A percentile compares a stretch with the other conserved stretches of the same genome.
Evolutionary conservation across 2,329 filamentous ascomycete genomes (phyloP).

Genomic region (Tothia fuscella): DNA sequence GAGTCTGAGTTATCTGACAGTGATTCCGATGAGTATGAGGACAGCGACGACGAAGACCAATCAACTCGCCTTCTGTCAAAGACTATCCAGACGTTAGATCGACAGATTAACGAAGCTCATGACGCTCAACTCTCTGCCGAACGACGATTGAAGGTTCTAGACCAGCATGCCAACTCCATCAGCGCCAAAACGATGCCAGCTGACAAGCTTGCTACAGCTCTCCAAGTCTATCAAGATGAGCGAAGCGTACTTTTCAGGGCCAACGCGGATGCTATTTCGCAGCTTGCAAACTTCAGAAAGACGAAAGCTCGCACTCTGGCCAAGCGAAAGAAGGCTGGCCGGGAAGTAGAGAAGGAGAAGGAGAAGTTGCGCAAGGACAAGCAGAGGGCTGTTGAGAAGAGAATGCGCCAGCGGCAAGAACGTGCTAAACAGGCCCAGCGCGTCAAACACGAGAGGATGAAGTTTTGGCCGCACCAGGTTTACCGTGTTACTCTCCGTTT

Average conservation of each 20-base stretch:
- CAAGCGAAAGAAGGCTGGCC: constrained; percentile 17
- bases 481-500: constrained; percentile 26
- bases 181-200: constrained; percentile 16
- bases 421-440: constrained; percentile 11
- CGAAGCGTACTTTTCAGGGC: constrained; percentile 18
- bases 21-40: constrained; percentile 22
- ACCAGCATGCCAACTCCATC: constrained; percentile 24
- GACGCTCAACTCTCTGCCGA: constrained; percentile 18
- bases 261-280: constrained; percentile 16
- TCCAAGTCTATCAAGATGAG: constrained; percentile 23
- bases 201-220: constrained; percentile 22
- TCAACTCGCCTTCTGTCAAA: constrained; percentile 28
- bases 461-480: constrained; percentile 27
- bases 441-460: constrained; percentile 21
- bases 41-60: constrained; percentile 32
- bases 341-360: constrained; percentile 18
- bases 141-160: constrained; percentile 20
- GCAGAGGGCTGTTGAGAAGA: constrained; percentile 16
- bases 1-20: constrained; percentile 29
- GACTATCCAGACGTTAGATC: constrained; percentile 11
- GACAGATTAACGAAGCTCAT: constrained; percentile 13
- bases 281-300: constrained; percentile 18
- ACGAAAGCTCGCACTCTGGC: constrained; percentile 18
- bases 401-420: constrained; percentile 12
- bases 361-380: constrained; percentile 18